Evolutionary conservation across 2,329 filamentous ascomycete species (phyloP).

Genomic region (Fusarium nygamai): DNA sequence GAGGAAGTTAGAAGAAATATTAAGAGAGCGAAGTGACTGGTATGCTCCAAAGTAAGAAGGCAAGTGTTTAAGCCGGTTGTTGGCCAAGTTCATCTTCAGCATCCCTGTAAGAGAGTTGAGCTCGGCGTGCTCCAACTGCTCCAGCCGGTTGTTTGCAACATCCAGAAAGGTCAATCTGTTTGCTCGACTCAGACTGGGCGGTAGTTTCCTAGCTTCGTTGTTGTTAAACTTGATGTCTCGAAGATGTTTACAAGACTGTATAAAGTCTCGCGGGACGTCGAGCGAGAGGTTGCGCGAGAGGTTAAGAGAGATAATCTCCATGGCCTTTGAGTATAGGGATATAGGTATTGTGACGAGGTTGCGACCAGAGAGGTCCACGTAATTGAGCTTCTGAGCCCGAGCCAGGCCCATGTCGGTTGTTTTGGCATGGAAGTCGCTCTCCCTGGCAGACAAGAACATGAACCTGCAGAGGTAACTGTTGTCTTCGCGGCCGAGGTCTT

Average conservation of each 20-base stretch:
- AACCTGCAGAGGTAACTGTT: slow-evolving; percentile 97
- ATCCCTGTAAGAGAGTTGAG: slow-evolving; percentile 79
- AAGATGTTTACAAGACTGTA: slow-evolving; percentile 89
- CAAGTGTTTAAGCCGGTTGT: slow-evolving; percentile 84
- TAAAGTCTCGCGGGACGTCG: slow-evolving; percentile 94
- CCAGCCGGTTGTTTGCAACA: slow-evolving; percentile 92
- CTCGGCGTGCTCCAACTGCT: slow-evolving; percentile 86
- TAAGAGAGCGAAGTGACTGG: slow-evolving; percentile 80
- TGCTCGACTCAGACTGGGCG: slow-evolving; percentile 84
- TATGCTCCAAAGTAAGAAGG: slow-evolving; percentile 87
- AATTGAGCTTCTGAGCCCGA: slow-evolving; percentile 89
- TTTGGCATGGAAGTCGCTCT: slow-evolving; percentile 78
- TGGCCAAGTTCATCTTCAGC: slow-evolving; percentile 90
- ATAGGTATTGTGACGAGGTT: slow-evolving; percentile 97
- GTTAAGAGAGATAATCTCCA: slow-evolving; percentile 94
- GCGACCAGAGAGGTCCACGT: slow-evolving; percentile 89
- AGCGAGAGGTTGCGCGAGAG: slow-evolving; percentile 91
- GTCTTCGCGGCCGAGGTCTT: slow-evolving; percentile 95
- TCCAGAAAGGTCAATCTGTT: slow-evolving; percentile 87
- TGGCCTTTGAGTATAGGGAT: slow-evolving; percentile 87
- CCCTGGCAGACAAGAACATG: slow-evolving; percentile 89
- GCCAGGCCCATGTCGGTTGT: slow-evolving; percentile 81
- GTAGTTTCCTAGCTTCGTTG: slow-evolving; percentile 89
- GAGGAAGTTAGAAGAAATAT: slow-evolving; percentile 93
- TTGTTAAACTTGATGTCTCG: slow-evolving; percentile 96